Percentiles rank a stretch among this genome's conserved stretches.
Evolutionary conservation across 1,284 basidiomycete genomes (phyloP).

Genomic region (Porogramme epimiltina): DNA sequence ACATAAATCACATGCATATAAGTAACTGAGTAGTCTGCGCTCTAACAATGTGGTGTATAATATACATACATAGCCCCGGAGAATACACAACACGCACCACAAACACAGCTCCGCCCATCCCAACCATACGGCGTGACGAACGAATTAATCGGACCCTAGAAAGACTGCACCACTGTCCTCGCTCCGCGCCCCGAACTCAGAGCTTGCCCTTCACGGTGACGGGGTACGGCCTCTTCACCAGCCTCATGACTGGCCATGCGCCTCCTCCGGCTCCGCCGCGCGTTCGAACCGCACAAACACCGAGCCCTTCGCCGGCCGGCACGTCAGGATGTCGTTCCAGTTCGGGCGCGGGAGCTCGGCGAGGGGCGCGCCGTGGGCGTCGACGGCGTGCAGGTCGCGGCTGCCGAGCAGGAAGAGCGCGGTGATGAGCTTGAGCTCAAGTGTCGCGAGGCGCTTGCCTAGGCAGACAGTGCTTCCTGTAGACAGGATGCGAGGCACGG

Average conservation of each 20-base stretch:
- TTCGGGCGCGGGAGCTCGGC: conserved; percentile 57
- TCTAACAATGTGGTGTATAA: not conserved
- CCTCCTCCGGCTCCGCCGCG: conserved; percentile 5
- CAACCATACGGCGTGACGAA: too few species aligned
- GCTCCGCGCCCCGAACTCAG: too few species aligned
- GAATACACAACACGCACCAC: too few species aligned
- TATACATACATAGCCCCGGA: not conserved
- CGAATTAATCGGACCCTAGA: too few species aligned
- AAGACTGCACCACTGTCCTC: too few species aligned
- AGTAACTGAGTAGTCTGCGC: not conserved
- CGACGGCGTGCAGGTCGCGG: conserved; percentile 51
- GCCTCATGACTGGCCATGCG: not conserved
- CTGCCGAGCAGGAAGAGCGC: conserved; percentile 66
- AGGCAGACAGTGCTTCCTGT: conserved; percentile 68
- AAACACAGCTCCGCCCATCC: too few species aligned
- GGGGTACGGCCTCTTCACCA: not conserved
- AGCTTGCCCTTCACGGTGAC: too few species aligned
- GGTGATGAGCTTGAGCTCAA: conserved; percentile 68
- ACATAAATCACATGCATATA: not conserved
- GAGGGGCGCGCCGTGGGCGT: conserved; percentile 46
- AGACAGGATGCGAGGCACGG: too few species aligned
- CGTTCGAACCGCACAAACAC: conserved; percentile 43
- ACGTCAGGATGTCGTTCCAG: conserved; percentile 74
- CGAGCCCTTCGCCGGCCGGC: conserved; percentile 55
- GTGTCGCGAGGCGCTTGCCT: conserved; percentile 68